Evolutionary conservation across 192 early-diverging fungal species (phyloP), one percentile per base, ranked within the genome.

Genomic region (Umbelopsis ramanniana): DNA sequence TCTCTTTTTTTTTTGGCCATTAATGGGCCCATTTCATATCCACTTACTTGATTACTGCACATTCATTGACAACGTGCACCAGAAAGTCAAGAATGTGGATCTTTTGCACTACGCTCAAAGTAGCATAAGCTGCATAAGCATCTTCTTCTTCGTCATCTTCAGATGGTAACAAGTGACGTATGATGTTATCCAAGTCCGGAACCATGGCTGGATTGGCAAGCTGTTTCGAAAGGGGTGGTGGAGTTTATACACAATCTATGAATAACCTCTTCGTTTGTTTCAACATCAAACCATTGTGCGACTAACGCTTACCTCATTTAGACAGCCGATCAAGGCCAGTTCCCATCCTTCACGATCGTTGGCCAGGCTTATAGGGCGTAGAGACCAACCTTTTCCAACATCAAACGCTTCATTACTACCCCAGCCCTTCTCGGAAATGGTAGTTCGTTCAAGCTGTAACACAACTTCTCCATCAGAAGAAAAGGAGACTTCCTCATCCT

Each of bases 31-130:
- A 2, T 24, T 21, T 17, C 43, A 23, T 22, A 7, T 43, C 40
- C 40, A 38, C 66, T 52, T 81, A 79, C 77, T 88, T 83, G 68
- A 86, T 87, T 45, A 79, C 77, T 46, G 81, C 68, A 24, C 89
- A 87, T 72, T 90, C 88, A 24, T 84, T 81, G 37, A 89, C 84
- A 24, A 90, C 75, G 45, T 90, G 87, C 29, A 86, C 75, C 45
- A 88, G 52, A 29, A 88, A 79, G 24, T 91, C 85, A 50, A 95
- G 74, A 15, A 97, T 74, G 19, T 73, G 54, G n/a, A 95, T 73
- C 19, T 91, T 90, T 69, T 85, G 77, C 23, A 82, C 82, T 5
- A 81, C 73, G 7, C 53, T 82, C 72, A 85, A 73, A 4, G 40
- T 69, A 17, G 70, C 38, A 78, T 82, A 86, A 17, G 79, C 69